phyloP scores from a whole-genome alignment of 495 filamentous ascomycete species.

The Podospora pseudocomata region DNA sequence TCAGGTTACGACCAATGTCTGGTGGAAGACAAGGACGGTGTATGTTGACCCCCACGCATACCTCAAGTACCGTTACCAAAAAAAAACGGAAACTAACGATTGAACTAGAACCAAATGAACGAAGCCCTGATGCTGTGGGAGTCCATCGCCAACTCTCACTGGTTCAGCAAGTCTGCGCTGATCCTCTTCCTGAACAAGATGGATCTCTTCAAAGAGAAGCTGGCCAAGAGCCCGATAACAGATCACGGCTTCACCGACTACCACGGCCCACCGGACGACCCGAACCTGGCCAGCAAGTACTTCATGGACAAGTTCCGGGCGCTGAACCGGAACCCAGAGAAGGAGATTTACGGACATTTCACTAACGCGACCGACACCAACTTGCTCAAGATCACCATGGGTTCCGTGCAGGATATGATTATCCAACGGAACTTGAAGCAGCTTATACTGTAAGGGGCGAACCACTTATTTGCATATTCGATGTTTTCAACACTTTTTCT shows the following conservation, averaged over 20 bases:
- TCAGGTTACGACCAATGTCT: constrained; percentile 97
- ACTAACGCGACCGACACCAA: constrained; percentile 96
- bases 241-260: constrained; percentile 92
- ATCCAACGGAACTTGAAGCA: constrained; percentile 95
- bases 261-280: constrained; percentile 50
- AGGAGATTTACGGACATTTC: constrained; percentile 90
- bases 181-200: constrained; percentile 99
- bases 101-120: constrained; percentile 93
- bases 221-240: constrained; percentile 72
- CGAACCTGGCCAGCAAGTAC: constrained; percentile 67
- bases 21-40: constrained; percentile 95
- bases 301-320: constrained; percentile 87
- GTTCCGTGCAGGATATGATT: constrained; percentile 97
- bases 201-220: constrained; percentile 92
- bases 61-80: neutral
- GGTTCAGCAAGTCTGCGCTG: constrained; percentile 94
- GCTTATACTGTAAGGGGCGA: constrained; percentile 73
- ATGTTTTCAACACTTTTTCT: neutral
- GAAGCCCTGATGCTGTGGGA: constrained; percentile 98
- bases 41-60: constrained; percentile 46
- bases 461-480: constrained; percentile 3
- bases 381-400: constrained; percentile 94
- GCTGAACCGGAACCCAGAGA: constrained; percentile 77
- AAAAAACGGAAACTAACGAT: constrained; percentile 20
- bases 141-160: constrained; percentile 93